Evolutionary conservation across 768 basidiomycete genomes (phyloP).

Genomic region (Leccinum olivaceopallidum): DNA sequence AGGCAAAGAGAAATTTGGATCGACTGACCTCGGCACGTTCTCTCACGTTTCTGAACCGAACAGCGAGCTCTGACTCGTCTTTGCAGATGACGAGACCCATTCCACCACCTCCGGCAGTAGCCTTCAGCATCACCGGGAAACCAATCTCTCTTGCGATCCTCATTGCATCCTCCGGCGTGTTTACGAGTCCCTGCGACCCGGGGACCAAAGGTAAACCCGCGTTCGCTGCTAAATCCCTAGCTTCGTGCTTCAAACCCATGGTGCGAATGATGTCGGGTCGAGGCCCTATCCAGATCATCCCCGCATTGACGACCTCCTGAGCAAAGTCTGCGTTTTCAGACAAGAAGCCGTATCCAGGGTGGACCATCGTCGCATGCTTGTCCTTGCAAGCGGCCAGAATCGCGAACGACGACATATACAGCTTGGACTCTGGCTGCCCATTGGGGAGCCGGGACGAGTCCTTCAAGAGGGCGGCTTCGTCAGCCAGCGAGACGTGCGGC

Average conservation of each 20-base stretch:
- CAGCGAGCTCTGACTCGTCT: conserved; percentile 38
- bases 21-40: conserved; percentile 46
- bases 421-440: conserved; percentile 40
- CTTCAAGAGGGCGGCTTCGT: conserved; percentile 45
- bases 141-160: conserved; percentile 43
- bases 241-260: conserved; percentile 68
- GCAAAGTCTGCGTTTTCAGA: conserved; percentile 65
- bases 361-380: conserved; percentile 49
- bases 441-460: conserved; percentile 1
- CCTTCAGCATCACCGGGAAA: conserved; percentile 66
- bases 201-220: conserved; percentile 57
- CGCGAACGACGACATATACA: conserved; percentile 40
- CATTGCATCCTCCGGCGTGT: conserved; percentile 41
- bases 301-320: conserved; percentile 42
- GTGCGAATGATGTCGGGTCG: conserved; percentile 44
- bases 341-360: conserved; percentile 67
- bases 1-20: neutral
- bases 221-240: conserved; percentile 43
- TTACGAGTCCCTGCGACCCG: conserved; percentile 52
- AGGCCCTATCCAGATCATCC: conserved; percentile 61
- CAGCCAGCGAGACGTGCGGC: conserved; percentile 57
- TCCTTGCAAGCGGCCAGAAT: conserved; percentile 46
- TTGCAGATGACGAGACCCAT: conserved; percentile 63
- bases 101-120: conserved; percentile 69
- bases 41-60: conserved; percentile 38